phyloP scores from a whole-genome alignment of 1,284 basidiomycete species.

The Inonotus hispidus region DNA sequence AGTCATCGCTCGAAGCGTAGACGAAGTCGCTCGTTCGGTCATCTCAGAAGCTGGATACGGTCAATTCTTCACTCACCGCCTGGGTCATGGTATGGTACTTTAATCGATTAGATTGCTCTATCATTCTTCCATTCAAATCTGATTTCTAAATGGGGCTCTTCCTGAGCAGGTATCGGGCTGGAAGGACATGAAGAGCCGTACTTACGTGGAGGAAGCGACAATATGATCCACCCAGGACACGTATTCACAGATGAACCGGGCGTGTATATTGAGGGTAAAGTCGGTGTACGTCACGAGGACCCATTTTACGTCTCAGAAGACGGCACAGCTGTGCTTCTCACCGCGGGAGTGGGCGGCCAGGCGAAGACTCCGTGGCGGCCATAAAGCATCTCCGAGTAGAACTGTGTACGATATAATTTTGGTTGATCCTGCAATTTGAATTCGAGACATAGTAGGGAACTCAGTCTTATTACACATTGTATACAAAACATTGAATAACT shows the following conservation, averaged over 20 bases:
- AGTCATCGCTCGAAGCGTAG: constrained; percentile 50
- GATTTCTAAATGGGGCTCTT: neutral
- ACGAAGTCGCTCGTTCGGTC: constrained; percentile 57
- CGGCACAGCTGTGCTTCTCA: constrained; percentile 53
- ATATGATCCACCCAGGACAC: constrained; percentile 57
- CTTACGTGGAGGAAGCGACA: constrained; percentile 61
- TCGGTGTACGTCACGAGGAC: constrained; percentile 79
- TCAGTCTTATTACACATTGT: neutral
- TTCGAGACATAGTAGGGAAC: neutral
- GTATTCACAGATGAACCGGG: constrained; percentile 84
- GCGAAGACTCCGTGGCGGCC: constrained; percentile 48
- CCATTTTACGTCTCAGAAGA: constrained; percentile 65
- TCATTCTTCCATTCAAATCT: neutral
- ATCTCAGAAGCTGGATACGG: constrained; percentile 46
- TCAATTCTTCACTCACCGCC: constrained; percentile 72
- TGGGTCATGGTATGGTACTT: constrained; percentile 60
- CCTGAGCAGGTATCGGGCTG: constrained; percentile 64
- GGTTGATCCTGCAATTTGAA: neutral
- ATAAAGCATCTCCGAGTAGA: constrained; percentile 24
- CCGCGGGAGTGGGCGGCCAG: constrained; percentile 55
- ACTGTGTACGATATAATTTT: neutral
- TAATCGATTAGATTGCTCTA: constrained; percentile 1
- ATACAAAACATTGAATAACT: neutral
- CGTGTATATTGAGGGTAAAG: constrained; percentile 72
- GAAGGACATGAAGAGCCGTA: constrained; percentile 82